Evolutionary conservation across 2,329 filamentous ascomycete genomes (phyloP), one percentile per base, ranked within the genome.

Genomic region (Nemania serpens): DNA sequence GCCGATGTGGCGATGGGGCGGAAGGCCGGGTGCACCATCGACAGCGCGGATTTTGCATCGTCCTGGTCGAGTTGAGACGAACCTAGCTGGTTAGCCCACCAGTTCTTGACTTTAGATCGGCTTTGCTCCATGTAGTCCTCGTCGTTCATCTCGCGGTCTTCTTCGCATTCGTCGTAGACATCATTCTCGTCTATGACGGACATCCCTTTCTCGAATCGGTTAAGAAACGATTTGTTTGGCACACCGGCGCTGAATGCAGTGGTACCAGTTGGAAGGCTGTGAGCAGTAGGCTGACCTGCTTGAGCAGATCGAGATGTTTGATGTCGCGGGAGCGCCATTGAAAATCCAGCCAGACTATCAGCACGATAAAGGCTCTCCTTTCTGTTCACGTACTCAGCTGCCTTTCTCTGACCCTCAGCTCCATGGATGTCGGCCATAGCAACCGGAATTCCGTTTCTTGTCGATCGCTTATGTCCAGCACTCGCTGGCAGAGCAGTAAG

Each of bases 361-460:
- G 69, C 67, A 2, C 70, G 66, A 53, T 68, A 74, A 11, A 74
- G 62, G 52, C 70, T 72, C 13, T 22, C 17, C 13, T 37, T 37
- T 37, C 25, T 58, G 11, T 55, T 33, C 17, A 43, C 46, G 18
- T 58, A 39, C 57, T 65, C 49, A 20, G 68, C 68, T 2, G 64
- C 61, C 33, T 47, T 59, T 50, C 68, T 64, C 37, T 66, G 67
- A 13, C 58, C 58, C 34, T 66, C 65, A 3, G 69, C 65, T 3
- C 55, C 61, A 2, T 68, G 56, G 9, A 34, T 36, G 22, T 68
- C 63, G 13, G 65, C 53, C 45, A 70, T 22, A 7, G 71, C 70
- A 17, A 72, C 59, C 13, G 70, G 70, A 39, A 73, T 70, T 7
- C 69, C 69, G 42, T 70, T 34, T 49, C 58, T 67, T 2, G 70